Base-by-base conservation (phyloP, 805 yeast genomes). In the Pichia deserticola region DNA sequence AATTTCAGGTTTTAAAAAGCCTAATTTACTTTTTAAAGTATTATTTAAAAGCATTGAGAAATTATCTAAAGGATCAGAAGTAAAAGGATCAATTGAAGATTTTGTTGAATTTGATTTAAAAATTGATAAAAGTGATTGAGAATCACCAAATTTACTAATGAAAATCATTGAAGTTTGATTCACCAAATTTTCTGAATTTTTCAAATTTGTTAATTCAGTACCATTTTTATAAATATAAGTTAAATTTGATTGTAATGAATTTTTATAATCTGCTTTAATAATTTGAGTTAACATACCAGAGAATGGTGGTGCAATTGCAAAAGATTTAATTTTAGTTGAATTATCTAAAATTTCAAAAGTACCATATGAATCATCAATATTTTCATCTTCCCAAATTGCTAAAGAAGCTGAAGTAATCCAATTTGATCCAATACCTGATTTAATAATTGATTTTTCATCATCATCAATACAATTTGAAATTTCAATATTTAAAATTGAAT, bases 341-440 rank as follows among this genome's bases (percentile, higher is more conserved):
- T 67, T 69, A 29, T 60, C 63, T 48, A 54, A 54, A 5, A 55
- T 36, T 1, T 60, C 36, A 1, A 77, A 54, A 10, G 64, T 61
- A 50, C 83, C 84, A 6, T 57, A 46, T 37, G 75, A 65, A 20
- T 60, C 58, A 10, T 56, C 65, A 32, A 81, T 70, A 11, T 66
- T 54, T 1, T 60, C 55, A 47, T 71, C 70, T 60, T 79, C 82
- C 77, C 81, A 82, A 20, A 79, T 67, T 38, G 77, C 68, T 34
- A 82, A 57, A 52, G 74, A 77, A 11, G 81, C 86, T 30, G 82
- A 67, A 13, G 80, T 65, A 43, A 81, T 73, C 89, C 89, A 82
- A 60, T 80, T 78, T 25, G 74, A 69, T 1, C 78, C 78, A 44
- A 71, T 58, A 33, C 60, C 76, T 59, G 63, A 67, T 35, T 53